phyloP scores from a whole-genome alignment of 108 stramenopile genomes.

The Cyclotella sp. region DNA sequence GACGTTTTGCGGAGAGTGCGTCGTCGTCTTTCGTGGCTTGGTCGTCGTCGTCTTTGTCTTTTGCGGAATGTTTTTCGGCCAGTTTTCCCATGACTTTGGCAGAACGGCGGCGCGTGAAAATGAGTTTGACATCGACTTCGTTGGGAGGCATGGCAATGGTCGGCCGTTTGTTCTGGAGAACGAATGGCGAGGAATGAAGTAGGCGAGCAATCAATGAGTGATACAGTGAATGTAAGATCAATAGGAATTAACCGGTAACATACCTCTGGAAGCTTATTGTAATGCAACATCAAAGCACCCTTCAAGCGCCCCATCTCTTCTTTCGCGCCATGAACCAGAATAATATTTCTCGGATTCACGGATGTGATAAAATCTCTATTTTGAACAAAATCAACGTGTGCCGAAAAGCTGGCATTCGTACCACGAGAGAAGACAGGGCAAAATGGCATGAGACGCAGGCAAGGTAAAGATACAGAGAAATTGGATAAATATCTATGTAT shows the following conservation, averaged over 20 bases:
- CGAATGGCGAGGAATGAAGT: neutral
- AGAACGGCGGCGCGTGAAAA: conserved; percentile 85
- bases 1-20: conserved; percentile 8
- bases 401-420: conserved; percentile 80
- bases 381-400: conserved; percentile 98
- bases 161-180: conserved; percentile 71
- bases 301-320: conserved; percentile 96
- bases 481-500: too few species aligned
- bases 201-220: conserved; percentile 11
- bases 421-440: too few species aligned
- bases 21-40: conserved; percentile 23
- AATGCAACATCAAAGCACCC: conserved; percentile 81
- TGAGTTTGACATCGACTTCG: conserved; percentile 83
- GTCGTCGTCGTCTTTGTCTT: conserved; percentile 50
- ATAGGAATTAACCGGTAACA: conserved; percentile 5
- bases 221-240: neutral
- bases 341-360: conserved; percentile 91
- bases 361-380: conserved; percentile 92
- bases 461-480: too few species aligned
- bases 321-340: conserved; percentile 98
- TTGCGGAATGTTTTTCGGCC: conserved; percentile 49
- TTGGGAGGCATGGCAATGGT: conserved; percentile 92
- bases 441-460: too few species aligned
- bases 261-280: conserved; percentile 78
- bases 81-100: conserved; percentile 92